These are phyloP conservation scores for Paspalum notatum DNA, from an alignment of 176 grass and related monocot species.

Conservation along the genomic window DNA sequence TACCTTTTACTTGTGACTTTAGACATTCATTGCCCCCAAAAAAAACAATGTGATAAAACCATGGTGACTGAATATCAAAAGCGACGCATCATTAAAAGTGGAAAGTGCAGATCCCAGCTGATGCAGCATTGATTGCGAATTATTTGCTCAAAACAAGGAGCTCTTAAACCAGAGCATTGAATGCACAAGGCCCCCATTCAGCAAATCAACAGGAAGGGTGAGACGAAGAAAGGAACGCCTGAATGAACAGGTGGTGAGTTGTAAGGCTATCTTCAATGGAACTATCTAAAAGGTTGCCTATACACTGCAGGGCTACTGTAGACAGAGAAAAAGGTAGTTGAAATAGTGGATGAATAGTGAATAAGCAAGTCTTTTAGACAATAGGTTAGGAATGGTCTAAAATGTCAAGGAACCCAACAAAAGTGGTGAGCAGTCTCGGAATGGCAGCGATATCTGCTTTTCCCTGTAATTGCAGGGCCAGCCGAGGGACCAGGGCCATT, in stretches of 20 bases:
- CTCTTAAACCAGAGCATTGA: slow-evolving; percentile 18
- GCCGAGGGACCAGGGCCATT: not conserved
- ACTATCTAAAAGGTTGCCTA: no score
- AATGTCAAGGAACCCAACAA: slow-evolving; percentile 15
- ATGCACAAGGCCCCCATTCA: not conserved
- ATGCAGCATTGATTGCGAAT: slow-evolving; percentile 17
- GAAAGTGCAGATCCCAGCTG: not conserved
- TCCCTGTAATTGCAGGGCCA: slow-evolving; percentile 18
- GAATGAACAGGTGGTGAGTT: slow-evolving; percentile 2
- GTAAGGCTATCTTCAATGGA: no score
- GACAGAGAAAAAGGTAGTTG: no score
- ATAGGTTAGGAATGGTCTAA: no score
- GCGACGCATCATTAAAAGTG: not conserved
- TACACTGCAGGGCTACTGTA: no score
- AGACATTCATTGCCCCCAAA: not conserved
- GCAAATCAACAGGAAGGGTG: not conserved
- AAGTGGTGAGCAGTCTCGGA: slow-evolving; percentile 29
- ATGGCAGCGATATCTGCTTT: slow-evolving; percentile 33
- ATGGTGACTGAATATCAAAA: not conserved
- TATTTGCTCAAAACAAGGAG: slow-evolving; percentile 30
- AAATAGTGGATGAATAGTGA: no score
- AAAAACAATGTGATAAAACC: not conserved
- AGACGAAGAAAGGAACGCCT: not conserved
- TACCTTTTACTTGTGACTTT: not conserved
- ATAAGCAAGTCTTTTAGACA: no score